Percentiles rank a stretch among this genome's conserved stretches.
phyloP scores from a whole-genome alignment of 305 asterid species.

The Fraxinus paxiana region DNA sequence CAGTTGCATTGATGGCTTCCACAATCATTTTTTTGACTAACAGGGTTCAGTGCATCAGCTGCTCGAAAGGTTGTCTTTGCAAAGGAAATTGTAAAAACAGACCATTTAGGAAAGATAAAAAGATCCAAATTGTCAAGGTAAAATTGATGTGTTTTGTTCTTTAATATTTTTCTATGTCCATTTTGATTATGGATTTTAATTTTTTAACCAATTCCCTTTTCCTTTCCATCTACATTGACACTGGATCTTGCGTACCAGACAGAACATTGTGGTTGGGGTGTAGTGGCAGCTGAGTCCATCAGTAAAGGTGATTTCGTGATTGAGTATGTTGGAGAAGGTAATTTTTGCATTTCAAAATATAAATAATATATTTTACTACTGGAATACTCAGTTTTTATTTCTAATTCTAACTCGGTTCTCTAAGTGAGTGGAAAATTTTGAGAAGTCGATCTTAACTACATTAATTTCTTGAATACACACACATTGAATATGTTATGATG shows the following conservation, averaged over 20 bases:
- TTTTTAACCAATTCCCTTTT: constrained; percentile 13
- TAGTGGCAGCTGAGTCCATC: constrained; percentile 76
- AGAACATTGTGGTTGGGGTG: constrained; percentile 94
- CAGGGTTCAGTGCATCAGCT: constrained; percentile 91
- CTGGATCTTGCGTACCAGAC: constrained; percentile 57
- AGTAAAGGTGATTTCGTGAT: constrained; percentile 72
- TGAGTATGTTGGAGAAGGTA: constrained; percentile 98
- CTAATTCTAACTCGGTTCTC: background rate
- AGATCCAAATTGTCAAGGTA: constrained; percentile 76
- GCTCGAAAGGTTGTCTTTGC: constrained; percentile 88
- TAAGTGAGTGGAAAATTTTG: background rate
- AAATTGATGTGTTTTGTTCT: background rate
- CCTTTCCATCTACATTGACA: constrained; percentile 19
- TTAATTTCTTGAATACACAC: background rate
- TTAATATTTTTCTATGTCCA: background rate
- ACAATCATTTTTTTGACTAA: constrained; percentile 21
- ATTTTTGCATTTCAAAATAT: constrained; percentile 16
- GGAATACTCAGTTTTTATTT: background rate
- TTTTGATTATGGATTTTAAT: constrained; percentile 7
- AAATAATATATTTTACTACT: background rate
- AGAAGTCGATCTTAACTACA: background rate
- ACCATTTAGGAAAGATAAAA: constrained; percentile 77
- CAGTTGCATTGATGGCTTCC: constrained; percentile 17
- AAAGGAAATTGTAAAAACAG: constrained; percentile 70
- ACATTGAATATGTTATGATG: background rate